Conservation (phyloP, 2,329 filamentous ascomycete genomes). For the Ascochyta viciae-villosae region DNA sequence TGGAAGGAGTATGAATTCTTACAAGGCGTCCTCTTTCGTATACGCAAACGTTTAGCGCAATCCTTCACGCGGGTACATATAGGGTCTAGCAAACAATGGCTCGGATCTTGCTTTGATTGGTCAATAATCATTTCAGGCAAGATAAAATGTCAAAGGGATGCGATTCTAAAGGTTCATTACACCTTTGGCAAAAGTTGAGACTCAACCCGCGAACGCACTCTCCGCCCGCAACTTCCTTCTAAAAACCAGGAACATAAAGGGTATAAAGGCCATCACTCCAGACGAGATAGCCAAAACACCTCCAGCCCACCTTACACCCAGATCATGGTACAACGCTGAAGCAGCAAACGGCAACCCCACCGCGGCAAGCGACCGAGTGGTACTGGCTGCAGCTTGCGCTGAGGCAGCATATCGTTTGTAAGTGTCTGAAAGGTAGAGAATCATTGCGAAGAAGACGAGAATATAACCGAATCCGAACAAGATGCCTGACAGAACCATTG, state of each 20-base stretch:
- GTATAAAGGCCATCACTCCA: slow-evolving; percentile 5
- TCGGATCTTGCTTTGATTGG: too few relatives aligned
- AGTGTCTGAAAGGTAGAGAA: slow-evolving; percentile 40
- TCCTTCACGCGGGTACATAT: too few relatives aligned
- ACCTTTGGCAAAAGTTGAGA: not conserved
- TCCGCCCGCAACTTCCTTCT: slow-evolving; percentile 4
- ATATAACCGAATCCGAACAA: slow-evolving; percentile 63
- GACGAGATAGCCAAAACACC: slow-evolving; percentile 1
- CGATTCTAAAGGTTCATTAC: too few relatives aligned
- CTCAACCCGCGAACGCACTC: slow-evolving; percentile 2
- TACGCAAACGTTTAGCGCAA: too few relatives aligned
- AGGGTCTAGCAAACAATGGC: too few relatives aligned
- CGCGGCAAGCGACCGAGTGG: slow-evolving; percentile 4
- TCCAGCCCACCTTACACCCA: slow-evolving; percentile 5
- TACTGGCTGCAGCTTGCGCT: slow-evolving; percentile 45
- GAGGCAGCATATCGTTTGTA: slow-evolving; percentile 76
- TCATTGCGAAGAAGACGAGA: slow-evolving; percentile 62
- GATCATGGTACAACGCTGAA: not conserved
- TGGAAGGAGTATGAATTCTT: not conserved
- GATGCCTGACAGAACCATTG: slow-evolving; percentile 48
- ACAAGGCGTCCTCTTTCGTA: not conserved
- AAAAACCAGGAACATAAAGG: slow-evolving; percentile 5
- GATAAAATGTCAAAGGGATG: too few relatives aligned
- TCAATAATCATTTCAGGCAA: too few relatives aligned
- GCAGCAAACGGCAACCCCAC: slow-evolving; percentile 6